Base-by-base conservation (phyloP, 2,329 filamentous ascomycete genomes). In the Penicillium concentricum region DNA sequence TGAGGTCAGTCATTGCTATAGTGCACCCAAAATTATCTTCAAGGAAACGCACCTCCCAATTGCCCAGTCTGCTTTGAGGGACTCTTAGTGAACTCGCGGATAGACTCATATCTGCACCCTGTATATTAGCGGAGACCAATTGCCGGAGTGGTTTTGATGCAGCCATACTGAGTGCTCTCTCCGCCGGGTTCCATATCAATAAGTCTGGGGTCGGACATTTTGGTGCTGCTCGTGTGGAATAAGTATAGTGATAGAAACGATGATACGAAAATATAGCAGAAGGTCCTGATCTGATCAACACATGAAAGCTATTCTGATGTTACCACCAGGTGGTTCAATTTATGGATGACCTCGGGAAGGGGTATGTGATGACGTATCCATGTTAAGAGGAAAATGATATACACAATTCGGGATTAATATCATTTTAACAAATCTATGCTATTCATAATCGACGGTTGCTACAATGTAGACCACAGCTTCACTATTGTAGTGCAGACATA, bases 181-280 rank as follows among this genome's bases (percentile, higher is more conserved):
- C 85, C 85, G 66, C 85, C 85, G 18, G 78, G 76, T 56, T 81
- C 80, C 30, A 82, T 86, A 63, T 84, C 79, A 79, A 87, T 82
- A 41, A 87, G 74, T 61, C 80, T 79, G 18, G 76, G 72, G 59
- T 70, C 65, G 9, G 81, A 79, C 82, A 84, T 84, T 10, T 20
- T 62, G 44, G 32, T 45, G 16, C 5, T 37, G 5, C 12, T 39
- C 20, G 22, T 42, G 20, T 18, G 15, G 28, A 18, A 47, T 47
- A 41, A 13, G 10, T 35, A 30, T 8, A 34, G 15, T 15, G 32
- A 32, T 15, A n/a, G 4, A 32, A 24, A 28, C 9, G 5, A 1
- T n/a, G 8, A 16, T 18, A 15, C 24, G 8, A 32, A 24, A 34
- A 15, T 15, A n/a, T 8, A 32, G 37, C 10, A 42, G 15, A 39